Base-by-base conservation (phyloP, 2,329 filamentous ascomycete genomes). In the Paraconiothyrium brasiliense region DNA sequence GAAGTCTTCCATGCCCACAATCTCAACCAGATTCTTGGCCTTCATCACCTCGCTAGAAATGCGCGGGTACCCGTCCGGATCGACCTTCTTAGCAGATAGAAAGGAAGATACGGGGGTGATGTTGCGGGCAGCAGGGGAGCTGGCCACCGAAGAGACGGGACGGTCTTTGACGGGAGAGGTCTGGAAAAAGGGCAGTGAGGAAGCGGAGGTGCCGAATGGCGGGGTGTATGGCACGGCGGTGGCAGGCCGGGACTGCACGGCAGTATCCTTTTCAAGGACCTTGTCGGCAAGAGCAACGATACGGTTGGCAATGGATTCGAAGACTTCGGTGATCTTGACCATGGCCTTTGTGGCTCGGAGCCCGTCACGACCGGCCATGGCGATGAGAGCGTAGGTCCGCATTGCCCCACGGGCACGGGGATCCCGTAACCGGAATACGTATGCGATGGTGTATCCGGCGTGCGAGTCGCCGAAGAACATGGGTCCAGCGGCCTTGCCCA, bases 101-200 rank as follows among this genome's bases (percentile, higher is more conserved):
- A 88, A 88, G 1, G 85, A 87, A 1, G 85, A 87, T 14, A 87
- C 82, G 0, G 85, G 84, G 0, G 84, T 85, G 65, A 85, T 85
- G 60, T 82, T 82, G 59, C 81, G 77, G 24, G 70, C 59, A 16
- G 66, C 70, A 14, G 76, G 72, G 3, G 76, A 72, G 61, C 71
- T 76, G 6, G 72, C 63, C 9, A 66, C 67, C 0, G 75, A 77
- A 10, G 73, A 74, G 2, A 68, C 64, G 27, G 77, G 57, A 10
- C 69, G 67, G 7, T 72, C 71, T 55, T 71, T 74, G 35, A 71
- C 74, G 0, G 72, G 71, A 3, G 73, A 71, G 8, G 67, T 61
- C 22, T 43, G 50, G 54, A 76, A 71, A n/a, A 65, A 59, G 2
- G 74, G 71, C 43, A 68, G 67, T 20, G 61, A 62, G 4, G 71